Base-by-base conservation (phyloP, 1,284 basidiomycete species). In the Polyporus tsugae region DNA sequence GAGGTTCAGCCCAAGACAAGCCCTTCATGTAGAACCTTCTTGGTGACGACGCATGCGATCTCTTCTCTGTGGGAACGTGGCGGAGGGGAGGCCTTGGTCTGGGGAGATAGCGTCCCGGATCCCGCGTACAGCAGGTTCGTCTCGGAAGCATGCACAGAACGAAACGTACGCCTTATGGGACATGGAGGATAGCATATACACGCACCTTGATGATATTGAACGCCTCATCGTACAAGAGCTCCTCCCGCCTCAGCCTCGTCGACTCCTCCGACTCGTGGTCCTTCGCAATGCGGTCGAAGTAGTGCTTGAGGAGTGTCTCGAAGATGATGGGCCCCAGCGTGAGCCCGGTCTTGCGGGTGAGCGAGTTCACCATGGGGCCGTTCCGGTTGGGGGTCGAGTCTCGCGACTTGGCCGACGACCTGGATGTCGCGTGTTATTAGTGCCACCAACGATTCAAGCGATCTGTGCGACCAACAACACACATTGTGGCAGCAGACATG, bases 261-360 rank as follows among this genome's bases (percentile, higher is more conserved):
- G 77, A 68, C 25, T 69, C 65, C 65, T 74, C 73, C 17, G 78
- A 76, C 41, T 78, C 76, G 10, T 71, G 67, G 36, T 86, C 84
- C 61, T 84, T 86, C 77, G 84, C 86, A 60, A 89, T 78, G 17
- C 87, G 84, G 49, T 91, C 89, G 57, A 96, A 87, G 78, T 94
- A 96, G 77, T 96, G 95, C 78, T 91, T 93, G 76, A 95, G 83
- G 19, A 95, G 83, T 0, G 92, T 94, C 73, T 92, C 93, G 29
- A 96, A 79, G 55, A 95, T 82, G 65, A 95, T 81, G 4, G 94
- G 93, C 0, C 92, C 94, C 39, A 92, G 82, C 74, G 84, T 86
- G 67, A 93, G 79, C 52, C 91, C 86, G 44, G 87, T 86, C 66
- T 89, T 84, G 39, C 89, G 83, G 41, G 89, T 86, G 59, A 93